These are phyloP conservation scores for Porodaedalea pini DNA, from an alignment of 1,284 basidiomycete species.

Conservation along the genomic window DNA sequence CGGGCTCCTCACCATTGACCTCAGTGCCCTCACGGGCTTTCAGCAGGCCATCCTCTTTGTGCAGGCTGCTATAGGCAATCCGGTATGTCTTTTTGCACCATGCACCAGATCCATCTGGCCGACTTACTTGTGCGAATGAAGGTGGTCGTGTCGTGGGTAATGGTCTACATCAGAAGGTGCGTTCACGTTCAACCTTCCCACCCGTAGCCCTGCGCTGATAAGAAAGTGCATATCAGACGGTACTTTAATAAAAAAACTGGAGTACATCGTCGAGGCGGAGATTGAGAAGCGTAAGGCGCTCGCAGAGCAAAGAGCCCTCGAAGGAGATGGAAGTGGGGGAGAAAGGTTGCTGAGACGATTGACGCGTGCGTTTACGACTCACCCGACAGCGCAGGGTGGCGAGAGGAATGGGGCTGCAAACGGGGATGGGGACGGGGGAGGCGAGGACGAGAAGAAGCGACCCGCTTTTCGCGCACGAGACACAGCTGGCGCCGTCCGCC, in stretches of 20 bases:
- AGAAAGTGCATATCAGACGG: slow-evolving; percentile 40
- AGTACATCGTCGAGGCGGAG: slow-evolving; percentile 59
- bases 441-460: slow-evolving; percentile 7
- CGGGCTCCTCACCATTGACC: slow-evolving; percentile 70
- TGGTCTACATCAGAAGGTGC: slow-evolving; percentile 64
- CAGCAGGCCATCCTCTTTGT: slow-evolving; percentile 75
- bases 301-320: not conserved
- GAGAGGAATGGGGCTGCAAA: not conserved
- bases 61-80: slow-evolving; percentile 69
- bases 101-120: not conserved
- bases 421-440: not conserved
- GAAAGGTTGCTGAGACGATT: not conserved
- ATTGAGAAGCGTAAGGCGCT: slow-evolving; percentile 3
- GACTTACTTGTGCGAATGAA: no score
- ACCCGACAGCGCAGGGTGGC: not conserved
- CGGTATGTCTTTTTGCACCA: slow-evolving; percentile 42
- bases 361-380: slow-evolving; percentile 3
- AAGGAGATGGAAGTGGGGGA: not conserved
- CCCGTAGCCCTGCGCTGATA: slow-evolving; percentile 1
- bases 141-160: slow-evolving; percentile 70
- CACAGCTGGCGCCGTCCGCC: slow-evolving; percentile 40
- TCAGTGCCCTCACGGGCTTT: slow-evolving; percentile 69
- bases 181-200: slow-evolving; percentile 21
- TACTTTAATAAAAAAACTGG: slow-evolving; percentile 76
- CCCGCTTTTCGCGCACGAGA: not conserved